A percentile compares a stretch with the other conserved stretches of the same genome.
Evolutionary conservation across 352 stramenopile genomes (phyloP).

Genomic region (Pythium volutum): DNA sequence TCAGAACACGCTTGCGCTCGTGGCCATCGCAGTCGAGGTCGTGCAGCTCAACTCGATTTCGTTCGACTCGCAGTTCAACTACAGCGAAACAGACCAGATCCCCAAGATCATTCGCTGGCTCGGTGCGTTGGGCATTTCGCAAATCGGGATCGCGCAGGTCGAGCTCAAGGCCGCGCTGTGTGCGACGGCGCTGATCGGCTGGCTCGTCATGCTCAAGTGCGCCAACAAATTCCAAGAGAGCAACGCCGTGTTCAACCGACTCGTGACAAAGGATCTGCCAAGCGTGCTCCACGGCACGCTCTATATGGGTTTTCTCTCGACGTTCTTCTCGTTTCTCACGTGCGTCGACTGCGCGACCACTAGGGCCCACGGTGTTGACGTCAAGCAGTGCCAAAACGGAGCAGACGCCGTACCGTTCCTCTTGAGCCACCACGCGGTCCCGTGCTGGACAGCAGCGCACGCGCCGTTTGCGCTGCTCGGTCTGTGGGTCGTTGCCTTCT

Average conservation of each 20-base stretch:
- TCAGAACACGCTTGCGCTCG: slow-evolving; percentile 41
- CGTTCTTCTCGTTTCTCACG: slow-evolving; percentile 56
- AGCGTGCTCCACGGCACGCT: slow-evolving; percentile 43
- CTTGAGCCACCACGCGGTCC: slow-evolving; percentile 37
- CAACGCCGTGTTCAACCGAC: slow-evolving; percentile 41
- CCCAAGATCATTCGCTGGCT: slow-evolving; percentile 42
- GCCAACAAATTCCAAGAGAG: slow-evolving; percentile 69
- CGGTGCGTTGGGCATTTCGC: slow-evolving; percentile 32
- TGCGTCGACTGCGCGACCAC: slow-evolving; percentile 37
- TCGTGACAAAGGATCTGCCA: slow-evolving; percentile 58
- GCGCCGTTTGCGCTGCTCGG: slow-evolving; percentile 48
- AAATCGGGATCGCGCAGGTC: slow-evolving; percentile 38
- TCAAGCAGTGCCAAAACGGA: slow-evolving; percentile 15
- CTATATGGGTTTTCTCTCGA: slow-evolving; percentile 60
- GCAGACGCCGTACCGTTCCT: slow-evolving; percentile 30
- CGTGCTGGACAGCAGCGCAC: slow-evolving; percentile 43
- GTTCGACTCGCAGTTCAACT: slow-evolving; percentile 55
- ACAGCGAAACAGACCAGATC: slow-evolving; percentile 43
- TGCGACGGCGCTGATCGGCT: slow-evolving; percentile 28
- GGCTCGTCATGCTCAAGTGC: slow-evolving; percentile 61
- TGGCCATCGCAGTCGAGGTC: slow-evolving; percentile 42
- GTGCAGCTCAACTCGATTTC: slow-evolving; percentile 62
- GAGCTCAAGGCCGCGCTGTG: slow-evolving; percentile 39
- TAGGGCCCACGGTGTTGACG: slow-evolving; percentile 6
- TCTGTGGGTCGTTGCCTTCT: slow-evolving; percentile 56